These are phyloP conservation scores for Petunia axillaris DNA, from an alignment of 257 asterid species.

Conservation along the genomic window DNA sequence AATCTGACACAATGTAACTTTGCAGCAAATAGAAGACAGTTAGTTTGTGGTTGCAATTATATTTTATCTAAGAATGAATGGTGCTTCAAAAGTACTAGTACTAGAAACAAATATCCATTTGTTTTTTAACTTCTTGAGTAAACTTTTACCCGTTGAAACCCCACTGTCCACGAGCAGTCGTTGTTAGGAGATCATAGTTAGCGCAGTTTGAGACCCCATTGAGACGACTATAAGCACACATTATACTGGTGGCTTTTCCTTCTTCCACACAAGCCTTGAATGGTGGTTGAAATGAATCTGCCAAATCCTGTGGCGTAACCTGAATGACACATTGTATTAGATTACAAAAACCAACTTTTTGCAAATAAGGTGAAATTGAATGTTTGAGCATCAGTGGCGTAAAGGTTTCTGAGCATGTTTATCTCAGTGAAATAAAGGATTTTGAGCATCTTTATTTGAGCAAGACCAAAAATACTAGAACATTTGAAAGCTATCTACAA, in stretches of 20 bases:
- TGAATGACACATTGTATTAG: slow-evolving; percentile 24
- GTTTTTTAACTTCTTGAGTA: not conserved
- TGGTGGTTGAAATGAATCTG: slow-evolving; percentile 75
- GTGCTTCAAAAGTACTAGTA: not conserved
- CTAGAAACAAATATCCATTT: not conserved
- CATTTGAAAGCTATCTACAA: not conserved
- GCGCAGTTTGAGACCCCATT: slow-evolving; percentile 78
- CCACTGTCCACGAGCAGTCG: slow-evolving; percentile 63
- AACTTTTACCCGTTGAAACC: slow-evolving; percentile 59
- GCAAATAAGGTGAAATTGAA: too few species aligned
- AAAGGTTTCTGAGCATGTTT: too few species aligned
- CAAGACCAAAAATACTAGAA: not conserved
- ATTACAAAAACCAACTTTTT: not conserved
- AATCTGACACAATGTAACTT: slow-evolving; percentile 66
- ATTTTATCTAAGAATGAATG: not conserved
- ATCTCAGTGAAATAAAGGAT: not conserved
- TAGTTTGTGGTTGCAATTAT: not conserved
- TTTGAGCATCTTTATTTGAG: not conserved
- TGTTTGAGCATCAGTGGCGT: too few species aligned
- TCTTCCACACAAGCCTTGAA: slow-evolving; percentile 59
- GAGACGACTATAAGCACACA: slow-evolving; percentile 73
- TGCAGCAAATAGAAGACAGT: not conserved
- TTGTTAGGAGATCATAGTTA: slow-evolving; percentile 51
- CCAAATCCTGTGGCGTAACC: slow-evolving; percentile 72
- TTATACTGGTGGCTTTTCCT: slow-evolving; percentile 63